Evolutionary conservation across 495 filamentous ascomycete genomes (phyloP).

Genomic region (Penicillium atrosanguineum): DNA sequence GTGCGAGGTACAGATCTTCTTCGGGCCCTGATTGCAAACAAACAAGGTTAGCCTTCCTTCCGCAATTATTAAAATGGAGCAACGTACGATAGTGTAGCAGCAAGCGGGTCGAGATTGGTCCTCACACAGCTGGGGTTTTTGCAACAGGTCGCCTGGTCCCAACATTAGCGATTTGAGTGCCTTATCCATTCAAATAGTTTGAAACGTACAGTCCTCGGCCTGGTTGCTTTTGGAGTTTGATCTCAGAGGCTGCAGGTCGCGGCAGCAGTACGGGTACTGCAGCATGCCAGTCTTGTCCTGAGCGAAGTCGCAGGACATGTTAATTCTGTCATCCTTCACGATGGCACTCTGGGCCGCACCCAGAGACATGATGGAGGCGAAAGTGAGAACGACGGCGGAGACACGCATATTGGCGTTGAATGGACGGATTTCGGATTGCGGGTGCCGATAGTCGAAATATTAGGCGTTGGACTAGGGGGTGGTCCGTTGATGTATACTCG

Average conservation of each 20-base stretch:
- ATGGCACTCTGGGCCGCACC: conserved; percentile 7
- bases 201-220: conserved; percentile 30
- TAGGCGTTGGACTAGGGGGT: neutral
- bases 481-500: conserved; percentile 10
- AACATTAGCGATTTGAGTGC: neutral
- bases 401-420: conserved; percentile 29
- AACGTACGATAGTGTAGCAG: conserved; percentile 22
- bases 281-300: conserved; percentile 34
- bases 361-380: conserved; percentile 23
- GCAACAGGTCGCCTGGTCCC: conserved; percentile 11
- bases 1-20: conserved; percentile 34
- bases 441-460: neutral
- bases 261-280: conserved; percentile 41
- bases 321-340: conserved; percentile 20
- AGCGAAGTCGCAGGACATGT: conserved; percentile 35
- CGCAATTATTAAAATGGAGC: neutral
- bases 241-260: conserved; percentile 19
- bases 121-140: conserved; percentile 25
- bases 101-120: conserved; percentile 30
- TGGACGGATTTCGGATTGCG: neutral
- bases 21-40: conserved; percentile 17
- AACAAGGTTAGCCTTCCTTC: neutral
- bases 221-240: conserved; percentile 28
- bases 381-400: conserved; percentile 18
- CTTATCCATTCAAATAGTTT: neutral